Evolutionary conservation across 805 yeast species (phyloP), one percentile per base, ranked within the genome.

Genomic region (Tetrapisispora pingtungensis): DNA sequence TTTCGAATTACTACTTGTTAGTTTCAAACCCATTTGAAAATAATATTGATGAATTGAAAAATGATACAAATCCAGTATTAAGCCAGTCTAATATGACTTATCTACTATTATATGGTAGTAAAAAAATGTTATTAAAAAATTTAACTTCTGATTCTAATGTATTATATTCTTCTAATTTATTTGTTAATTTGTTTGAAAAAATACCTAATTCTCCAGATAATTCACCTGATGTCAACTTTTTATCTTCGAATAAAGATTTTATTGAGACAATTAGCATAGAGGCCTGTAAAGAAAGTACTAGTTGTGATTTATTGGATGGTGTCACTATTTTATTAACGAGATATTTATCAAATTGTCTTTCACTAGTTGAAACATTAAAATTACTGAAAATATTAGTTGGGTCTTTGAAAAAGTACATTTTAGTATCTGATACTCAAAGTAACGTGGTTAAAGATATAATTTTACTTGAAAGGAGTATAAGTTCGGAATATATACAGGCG

Each of bases 391-490:
- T 49, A 1, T 45, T 62, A 12, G 55, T 75, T 30, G 59, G 69
- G 3, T 63, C 70, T 33, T 54, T 82, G n/a, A 84, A 87, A 86
- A 55, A 57, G 1, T 68, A 77, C 37, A 56, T 84, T 41, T 54
- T 66, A 31, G 71, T 72, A 10, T 67, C 73, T 64, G 65, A 39
- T 69, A 72, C 47, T 45, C 95, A 86, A 55, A 80, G 82, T 1
- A 94, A 84, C 53, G 72, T 83, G 0, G 84, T 83, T 1, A 76
- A 74, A 42, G 68, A 76, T 19, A 68, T 89, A 2, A 81, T 84
- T 69, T 68, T 71, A 6, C 62, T 90, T 41, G 80, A 78, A 33
- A 60, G 72, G n/a, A 65, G 71, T 17, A 69, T 74, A 22, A 76
- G 77, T 13, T 55, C 72, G 2, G 64, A 73, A 39, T 73, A 75